Evolutionary conservation across 1,284 basidiomycete species (phyloP), one percentile per base, ranked within the genome.

Genomic region (Ganoderma multipileum): DNA sequence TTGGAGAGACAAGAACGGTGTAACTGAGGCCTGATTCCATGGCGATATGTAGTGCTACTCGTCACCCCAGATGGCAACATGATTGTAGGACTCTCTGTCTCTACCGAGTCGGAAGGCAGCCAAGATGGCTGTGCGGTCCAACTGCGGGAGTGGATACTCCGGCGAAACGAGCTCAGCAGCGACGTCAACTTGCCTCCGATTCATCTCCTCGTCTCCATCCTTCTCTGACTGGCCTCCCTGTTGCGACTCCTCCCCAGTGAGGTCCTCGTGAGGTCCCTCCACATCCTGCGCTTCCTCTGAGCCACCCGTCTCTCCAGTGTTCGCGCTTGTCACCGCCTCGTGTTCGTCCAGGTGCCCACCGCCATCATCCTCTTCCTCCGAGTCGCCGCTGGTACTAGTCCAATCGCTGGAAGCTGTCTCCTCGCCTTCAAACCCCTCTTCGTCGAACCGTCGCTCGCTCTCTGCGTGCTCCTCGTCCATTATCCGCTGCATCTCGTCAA

Each of bases 1-100:
- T 47, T 98, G 92, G 92, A 82, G 81, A 57, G 74, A 80, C 41
- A 75, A 71, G 55, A 82, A 79, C 70, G 84, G 84, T 28, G 68
- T 73, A 14, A 66, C 70, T 0, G 74, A 76, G 28, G 75, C 73
- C 14, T 77, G 58, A 72, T 8, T 2, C 18, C 39, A 39, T 23
- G 14, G n/a, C 52, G n/a, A 33, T 61, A 30, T 57, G 52, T 64
- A 55, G 26, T 18, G 16, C 52, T 55, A 55, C 0, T 18, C 2
- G 20, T 33, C 4, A 11, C 33, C 28, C 52, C 28, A 33, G 2
- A 20, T 16, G 28, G 14, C 52, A 6, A 20, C 16, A 7, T 28
- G 30, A 55, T 30, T 20, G 28, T 30, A 55, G 1, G 16, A 7
- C 16, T 30, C 28, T 30, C 30, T 18, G 7, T 55, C 28, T 20